Percentiles rank a stretch among this genome's conserved stretches.
phyloP scores from a whole-genome alignment of 2,329 filamentous ascomycete species.

The Calonectria multiphialidica region DNA sequence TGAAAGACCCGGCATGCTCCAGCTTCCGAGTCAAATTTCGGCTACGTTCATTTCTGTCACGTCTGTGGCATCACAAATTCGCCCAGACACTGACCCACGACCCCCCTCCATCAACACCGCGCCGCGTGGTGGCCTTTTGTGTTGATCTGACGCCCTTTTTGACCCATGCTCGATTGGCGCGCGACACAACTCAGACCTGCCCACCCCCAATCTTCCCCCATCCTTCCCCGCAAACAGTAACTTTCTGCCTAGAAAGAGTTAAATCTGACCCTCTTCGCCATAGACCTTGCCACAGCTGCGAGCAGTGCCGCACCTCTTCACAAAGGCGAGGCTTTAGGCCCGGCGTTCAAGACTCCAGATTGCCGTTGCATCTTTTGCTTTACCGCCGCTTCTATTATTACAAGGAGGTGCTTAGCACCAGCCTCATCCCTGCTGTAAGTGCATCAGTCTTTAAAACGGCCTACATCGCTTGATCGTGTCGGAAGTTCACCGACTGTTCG shows the following conservation, averaged over 20 bases:
- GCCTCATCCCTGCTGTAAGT: background rate
- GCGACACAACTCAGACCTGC: slow-evolving; percentile 36
- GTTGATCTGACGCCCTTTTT: slow-evolving; percentile 40
- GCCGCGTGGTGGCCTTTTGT: slow-evolving; percentile 16
- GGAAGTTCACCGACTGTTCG: background rate
- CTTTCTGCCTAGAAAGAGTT: slow-evolving; percentile 36
- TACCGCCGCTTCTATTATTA: background rate
- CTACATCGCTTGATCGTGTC: background rate
- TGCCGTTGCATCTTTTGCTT: background rate
- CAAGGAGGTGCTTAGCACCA: background rate
- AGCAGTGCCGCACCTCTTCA: slow-evolving; percentile 25
- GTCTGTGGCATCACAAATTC: background rate
- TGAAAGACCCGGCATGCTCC: background rate
- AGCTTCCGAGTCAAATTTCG: slow-evolving; percentile 5
- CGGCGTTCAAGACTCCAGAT: slow-evolving; percentile 1
- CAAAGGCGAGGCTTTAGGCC: slow-evolving; percentile 24
- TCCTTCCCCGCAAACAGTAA: slow-evolving; percentile 41
- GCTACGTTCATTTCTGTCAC: background rate
- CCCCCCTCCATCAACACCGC: slow-evolving; percentile 7
- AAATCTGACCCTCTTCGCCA: slow-evolving; percentile 43
- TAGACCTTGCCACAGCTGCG: slow-evolving; percentile 29
- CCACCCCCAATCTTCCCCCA: slow-evolving; percentile 33
- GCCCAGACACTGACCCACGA: slow-evolving; percentile 3
- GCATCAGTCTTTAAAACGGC: background rate
- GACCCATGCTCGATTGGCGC: slow-evolving; percentile 34